Evolutionary conservation across 495 filamentous ascomycete species (phyloP).

Genomic region (Penicillium atrosanguineum): DNA sequence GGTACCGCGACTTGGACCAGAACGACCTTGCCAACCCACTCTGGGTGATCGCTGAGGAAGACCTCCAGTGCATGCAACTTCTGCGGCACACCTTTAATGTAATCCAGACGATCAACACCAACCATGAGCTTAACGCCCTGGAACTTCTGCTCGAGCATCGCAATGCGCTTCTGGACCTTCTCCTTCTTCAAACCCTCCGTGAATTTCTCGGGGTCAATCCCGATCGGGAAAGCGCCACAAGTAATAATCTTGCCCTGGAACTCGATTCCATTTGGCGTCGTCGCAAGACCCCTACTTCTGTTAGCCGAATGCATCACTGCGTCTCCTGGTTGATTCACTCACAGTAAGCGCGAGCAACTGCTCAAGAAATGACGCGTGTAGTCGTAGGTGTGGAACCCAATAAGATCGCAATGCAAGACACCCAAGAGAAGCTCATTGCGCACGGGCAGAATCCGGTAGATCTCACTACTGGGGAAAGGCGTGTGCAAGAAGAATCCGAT

Average conservation of each 20-base stretch:
- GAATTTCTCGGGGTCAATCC: constrained; percentile 96
- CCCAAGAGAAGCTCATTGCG: constrained; percentile 83
- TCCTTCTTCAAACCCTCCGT: constrained; percentile 79
- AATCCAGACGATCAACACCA: constrained; percentile 92
- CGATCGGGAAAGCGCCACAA: constrained; percentile 93
- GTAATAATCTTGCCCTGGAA: constrained; percentile 79
- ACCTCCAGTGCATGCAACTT: constrained; percentile 95
- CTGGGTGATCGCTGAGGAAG: constrained; percentile 92
- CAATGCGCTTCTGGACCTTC: constrained; percentile 84
- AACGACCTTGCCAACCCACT: constrained; percentile 98
- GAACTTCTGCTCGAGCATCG: constrained; percentile 82
- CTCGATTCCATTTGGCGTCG: constrained; percentile 86
- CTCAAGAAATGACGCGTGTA: constrained; percentile 94
- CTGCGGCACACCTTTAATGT: constrained; percentile 97
- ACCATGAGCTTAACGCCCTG: constrained; percentile 95
- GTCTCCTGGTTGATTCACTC: constrained; percentile 32
- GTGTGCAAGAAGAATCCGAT: constrained; percentile 98
- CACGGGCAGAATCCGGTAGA: constrained; percentile 92
- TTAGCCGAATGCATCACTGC: constrained; percentile 6
- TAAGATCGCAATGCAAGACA: constrained; percentile 84
- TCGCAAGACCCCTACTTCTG: constrained; percentile 59
- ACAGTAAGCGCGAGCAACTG: constrained; percentile 87
- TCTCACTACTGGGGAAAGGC: constrained; percentile 95
- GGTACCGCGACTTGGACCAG: constrained; percentile 95
- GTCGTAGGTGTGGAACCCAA: constrained; percentile 96